Base-by-base conservation (phyloP, 352 stramenopile species). In the Phytophthora kernoviae region DNA sequence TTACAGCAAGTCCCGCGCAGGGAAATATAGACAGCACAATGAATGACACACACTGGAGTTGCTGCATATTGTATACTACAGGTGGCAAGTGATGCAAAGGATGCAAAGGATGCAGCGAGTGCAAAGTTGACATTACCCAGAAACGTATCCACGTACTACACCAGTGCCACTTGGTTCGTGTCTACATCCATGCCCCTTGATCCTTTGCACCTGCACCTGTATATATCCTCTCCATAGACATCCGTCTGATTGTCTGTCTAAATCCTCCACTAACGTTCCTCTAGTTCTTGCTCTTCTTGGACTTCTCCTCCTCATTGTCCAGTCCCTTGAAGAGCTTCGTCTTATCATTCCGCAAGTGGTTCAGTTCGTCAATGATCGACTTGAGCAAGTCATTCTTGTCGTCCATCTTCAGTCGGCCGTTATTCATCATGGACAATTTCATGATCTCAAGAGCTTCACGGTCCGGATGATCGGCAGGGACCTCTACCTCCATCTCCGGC, bases 361-460 rank as follows among this genome's bases (percentile, higher is more conserved):
- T 63, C 18, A 96, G 68, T 62, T 96, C 87, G 60, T 96, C 85
- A 15, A 96, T 75, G 17, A 96, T 69, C 30, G 78, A 84, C 54
- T 71, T 77, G 44, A 96, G 70, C 74, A 96, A 83, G 62, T 96
- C 77, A 62, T 96, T 84, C 81, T 96, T 96, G 78, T 94, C 87
- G 60, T 91, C 87, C 83, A 96, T 92, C 45, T 74, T 79, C 54
- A 96, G 86, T 55, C 84, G 87, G 40, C 87, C 87, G 63, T 96
- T 96, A 76, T 96, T 96, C 56, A 93, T 73, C 61, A 96, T 77
- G 52, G 87, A 91, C 34, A 93, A 74, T 79, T 94, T 93, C 87
- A 96, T 96, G 69, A 94, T 88, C 71, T 91, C 83, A 7, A 96
- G 73, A 20, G 84, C 84, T 20, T 93, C 81, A 67, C 77, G 79